Base-by-base conservation (phyloP, 805 yeast genomes). In the Jamesozyma jinghongensis region DNA sequence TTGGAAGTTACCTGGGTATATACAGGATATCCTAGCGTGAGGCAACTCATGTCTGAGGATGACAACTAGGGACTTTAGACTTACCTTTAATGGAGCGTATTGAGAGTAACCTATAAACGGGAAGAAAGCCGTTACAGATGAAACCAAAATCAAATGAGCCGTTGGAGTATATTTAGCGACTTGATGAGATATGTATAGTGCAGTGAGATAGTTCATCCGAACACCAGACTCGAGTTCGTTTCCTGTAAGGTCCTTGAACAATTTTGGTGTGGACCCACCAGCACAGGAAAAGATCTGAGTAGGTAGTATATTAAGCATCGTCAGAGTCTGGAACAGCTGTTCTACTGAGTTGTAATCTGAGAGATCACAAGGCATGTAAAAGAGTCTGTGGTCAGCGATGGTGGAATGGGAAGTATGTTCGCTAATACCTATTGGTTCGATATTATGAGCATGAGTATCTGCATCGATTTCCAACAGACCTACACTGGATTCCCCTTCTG, bases 71-170 rank as follows among this genome's bases (percentile, higher is more conserved):
- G 94, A 67, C 52, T 84, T 72, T 13, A 90, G 59, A 0, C 96
- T 95, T 0, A 85, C 81, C 58, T 92, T 92, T 49, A 79, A 61
- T 1, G 99, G 98, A 0, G 92, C 88, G 57, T 92, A 92, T 52
- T 85, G 90, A 0, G 79, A 73, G 58, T 92, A 92, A 0, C 99
- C 99, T 34, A 86, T 83, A 54, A 90, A 81, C 4, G 96, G 86
- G 66, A 76, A 90, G 49, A 81, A 77, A 2, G 94, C 87, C 8
- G 81, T 76, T 3, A 79, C 83, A 2, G 95, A 85, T 0, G 95
- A 83, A 52, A 73, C 80, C 45, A 69, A 73, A 19, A 77, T 75
- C 49, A 77, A 71, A 53, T 71, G 81, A 42, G 79, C 74, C 32
- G n/a, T 62, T 3, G 50, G 53, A 30, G 45, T 38, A 51, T 70